These are phyloP conservation scores for Daldinia sp. DNA, from an alignment of 2,329 filamentous ascomycete genomes.

Conservation along the genomic window DNA sequence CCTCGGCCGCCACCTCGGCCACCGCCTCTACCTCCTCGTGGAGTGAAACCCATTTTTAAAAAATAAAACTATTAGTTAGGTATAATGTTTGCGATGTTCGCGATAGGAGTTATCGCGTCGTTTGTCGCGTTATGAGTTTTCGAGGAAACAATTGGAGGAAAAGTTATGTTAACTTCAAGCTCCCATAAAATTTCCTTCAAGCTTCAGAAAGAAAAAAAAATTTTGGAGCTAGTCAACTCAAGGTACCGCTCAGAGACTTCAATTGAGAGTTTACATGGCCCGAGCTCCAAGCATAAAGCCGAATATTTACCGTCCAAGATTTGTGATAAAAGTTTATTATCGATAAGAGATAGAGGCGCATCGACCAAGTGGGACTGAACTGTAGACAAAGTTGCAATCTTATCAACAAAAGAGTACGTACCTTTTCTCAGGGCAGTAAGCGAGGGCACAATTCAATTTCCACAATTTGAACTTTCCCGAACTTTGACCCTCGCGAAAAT, in stretches of 20 bases:
- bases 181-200: slow-evolving; percentile 33
- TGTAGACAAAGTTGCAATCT: no score
- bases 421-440: slow-evolving; percentile 55
- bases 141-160: slow-evolving; percentile 37
- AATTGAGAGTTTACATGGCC: slow-evolving; percentile 31
- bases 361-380: slow-evolving; percentile 12
- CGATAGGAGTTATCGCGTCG: slow-evolving; percentile 24
- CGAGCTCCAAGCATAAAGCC: slow-evolving; percentile 29
- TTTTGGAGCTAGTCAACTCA: slow-evolving; percentile 38
- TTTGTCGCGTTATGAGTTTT: slow-evolving; percentile 32
- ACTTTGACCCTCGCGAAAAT: slow-evolving; percentile 57
- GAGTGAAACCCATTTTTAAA: slow-evolving; percentile 56
- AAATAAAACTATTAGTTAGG: slow-evolving; percentile 12
- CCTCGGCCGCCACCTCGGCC: slow-evolving; percentile 55
- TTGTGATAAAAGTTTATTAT: slow-evolving; percentile 16
- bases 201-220: slow-evolving; percentile 43
- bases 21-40: slow-evolving; percentile 57
- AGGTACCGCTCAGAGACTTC: slow-evolving; percentile 20
- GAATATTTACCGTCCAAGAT: slow-evolving; percentile 24
- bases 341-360: slow-evolving; percentile 28
- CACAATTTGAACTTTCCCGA: slow-evolving; percentile 58
- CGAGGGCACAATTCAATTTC: slow-evolving; percentile 58
- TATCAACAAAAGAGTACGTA: slow-evolving; percentile 34
- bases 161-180: slow-evolving; percentile 29
- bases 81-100: slow-evolving; percentile 2